Evolutionary conservation across 2,329 filamentous ascomycete species (phyloP).

Genomic region (Xylariomycetidae sp.): DNA sequence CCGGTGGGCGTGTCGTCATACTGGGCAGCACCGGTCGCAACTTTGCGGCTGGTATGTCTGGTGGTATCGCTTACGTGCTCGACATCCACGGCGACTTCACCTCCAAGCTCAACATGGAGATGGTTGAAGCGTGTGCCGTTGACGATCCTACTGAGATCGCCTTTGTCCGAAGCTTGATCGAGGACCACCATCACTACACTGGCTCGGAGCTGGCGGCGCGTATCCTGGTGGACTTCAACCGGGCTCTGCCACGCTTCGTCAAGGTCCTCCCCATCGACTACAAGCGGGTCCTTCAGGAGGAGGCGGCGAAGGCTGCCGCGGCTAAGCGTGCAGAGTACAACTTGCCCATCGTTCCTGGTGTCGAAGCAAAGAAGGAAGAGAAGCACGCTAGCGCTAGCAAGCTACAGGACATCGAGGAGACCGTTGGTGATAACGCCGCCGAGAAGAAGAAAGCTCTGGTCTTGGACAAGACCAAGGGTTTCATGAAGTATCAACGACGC

Average conservation of each 20-base stretch:
- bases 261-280: constrained; percentile 94
- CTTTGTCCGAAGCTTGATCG: constrained; percentile 82
- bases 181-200: constrained; percentile 97
- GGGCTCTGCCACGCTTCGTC: constrained; percentile 82
- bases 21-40: constrained; percentile 89
- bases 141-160: constrained; percentile 86
- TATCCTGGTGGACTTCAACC: constrained; percentile 90
- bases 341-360: constrained; percentile 68
- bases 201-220: constrained; percentile 91
- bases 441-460: constrained; percentile 89
- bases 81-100: constrained; percentile 87
- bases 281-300: constrained; percentile 84
- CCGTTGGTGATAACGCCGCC: constrained; percentile 71
- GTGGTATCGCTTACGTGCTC: constrained; percentile 91
- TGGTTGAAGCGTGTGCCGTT: constrained; percentile 84
- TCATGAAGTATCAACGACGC: constrained; percentile 94
- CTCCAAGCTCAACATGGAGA: constrained; percentile 92
- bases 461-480: constrained; percentile 94
- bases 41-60: constrained; percentile 97
- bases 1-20: constrained; percentile 82
- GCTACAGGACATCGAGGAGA: constrained; percentile 84
- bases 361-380: constrained; percentile 57
- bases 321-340: constrained; percentile 80
- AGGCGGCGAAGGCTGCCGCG: constrained; percentile 77
- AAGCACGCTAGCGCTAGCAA: constrained; percentile 67